Percentiles rank a stretch among this genome's conserved stretches.
These are phyloP conservation scores for Umbelopsis sp. DNA, from an alignment of 192 early-diverging fungal species.

Conservation along the genomic window DNA sequence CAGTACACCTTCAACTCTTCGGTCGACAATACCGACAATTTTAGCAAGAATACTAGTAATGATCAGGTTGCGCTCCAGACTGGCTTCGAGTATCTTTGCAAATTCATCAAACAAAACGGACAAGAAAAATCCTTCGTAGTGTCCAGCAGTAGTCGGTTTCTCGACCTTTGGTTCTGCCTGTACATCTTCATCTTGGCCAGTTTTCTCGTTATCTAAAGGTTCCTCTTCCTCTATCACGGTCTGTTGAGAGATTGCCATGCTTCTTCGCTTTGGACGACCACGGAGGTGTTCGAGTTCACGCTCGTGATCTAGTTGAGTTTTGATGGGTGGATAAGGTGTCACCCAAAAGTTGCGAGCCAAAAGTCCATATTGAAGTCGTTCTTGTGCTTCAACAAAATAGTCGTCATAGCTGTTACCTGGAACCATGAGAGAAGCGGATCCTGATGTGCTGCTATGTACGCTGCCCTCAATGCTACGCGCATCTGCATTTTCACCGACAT, in stretches of 20 bases:
- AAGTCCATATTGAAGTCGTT: constrained; percentile 38
- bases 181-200: background rate
- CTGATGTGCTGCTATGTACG: constrained; percentile 6
- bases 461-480: background rate
- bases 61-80: constrained; percentile 61
- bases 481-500: background rate
- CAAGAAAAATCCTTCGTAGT: constrained; percentile 59
- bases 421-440: constrained; percentile 24
- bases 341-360: constrained; percentile 41
- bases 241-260: background rate
- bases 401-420: constrained; percentile 43
- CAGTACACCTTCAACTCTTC: constrained; percentile 38
- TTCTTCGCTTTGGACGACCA: constrained; percentile 28
- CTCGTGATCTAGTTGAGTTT: constrained; percentile 25
- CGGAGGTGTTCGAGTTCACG: constrained; percentile 32
- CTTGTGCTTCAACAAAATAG: constrained; percentile 43
- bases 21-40: constrained; percentile 52
- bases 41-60: constrained; percentile 58
- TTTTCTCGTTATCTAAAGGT: background rate
- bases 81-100: constrained; percentile 39
- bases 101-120: constrained; percentile 48
- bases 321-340: constrained; percentile 37
- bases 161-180: background rate
- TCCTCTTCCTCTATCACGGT: constrained; percentile 4
- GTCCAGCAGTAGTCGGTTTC: background rate